Conservation (phyloP, 2,329 filamentous ascomycete genomes). For the Neurospora sp. region DNA sequence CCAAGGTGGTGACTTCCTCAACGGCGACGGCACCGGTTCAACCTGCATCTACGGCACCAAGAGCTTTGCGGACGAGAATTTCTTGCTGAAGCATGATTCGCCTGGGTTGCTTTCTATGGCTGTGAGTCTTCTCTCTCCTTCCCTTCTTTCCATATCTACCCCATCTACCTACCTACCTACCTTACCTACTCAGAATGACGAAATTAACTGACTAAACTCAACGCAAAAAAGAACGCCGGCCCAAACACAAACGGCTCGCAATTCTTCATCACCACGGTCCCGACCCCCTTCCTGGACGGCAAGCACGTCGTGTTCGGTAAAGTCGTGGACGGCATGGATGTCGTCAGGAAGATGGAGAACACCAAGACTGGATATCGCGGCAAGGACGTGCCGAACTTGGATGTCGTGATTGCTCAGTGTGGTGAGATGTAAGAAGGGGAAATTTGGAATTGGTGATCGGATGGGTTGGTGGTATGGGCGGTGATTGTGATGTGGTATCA, state of each 20-base stretch:
- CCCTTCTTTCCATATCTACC: neutral
- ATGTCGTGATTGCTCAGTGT: slow-evolving; percentile 77
- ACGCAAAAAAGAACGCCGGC: slow-evolving; percentile 61
- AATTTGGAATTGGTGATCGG: neutral
- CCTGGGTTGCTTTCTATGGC: slow-evolving; percentile 88
- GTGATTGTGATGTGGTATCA: neutral
- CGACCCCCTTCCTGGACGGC: slow-evolving; percentile 77
- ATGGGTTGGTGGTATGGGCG: neutral
- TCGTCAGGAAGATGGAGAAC: slow-evolving; percentile 86
- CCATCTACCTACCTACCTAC: neutral
- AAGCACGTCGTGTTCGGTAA: slow-evolving; percentile 96
- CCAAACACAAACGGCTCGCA: slow-evolving; percentile 90
- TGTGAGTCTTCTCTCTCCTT: slow-evolving; percentile 41
- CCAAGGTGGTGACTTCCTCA: slow-evolving; percentile 91
- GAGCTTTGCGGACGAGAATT: slow-evolving; percentile 86
- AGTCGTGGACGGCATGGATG: slow-evolving; percentile 81
- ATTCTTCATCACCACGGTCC: slow-evolving; percentile 91
- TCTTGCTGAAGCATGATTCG: slow-evolving; percentile 65
- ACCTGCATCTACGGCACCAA: slow-evolving; percentile 80
- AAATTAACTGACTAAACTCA: neutral
- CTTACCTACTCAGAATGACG: neutral
- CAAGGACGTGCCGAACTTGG: slow-evolving; percentile 74
- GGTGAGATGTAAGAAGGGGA: slow-evolving; percentile 67
- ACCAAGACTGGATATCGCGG: slow-evolving; percentile 67
- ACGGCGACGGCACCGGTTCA: slow-evolving; percentile 84